phyloP scores from a whole-genome alignment of 2,329 filamentous ascomycete species.

The Ceratocystis destructans region DNA sequence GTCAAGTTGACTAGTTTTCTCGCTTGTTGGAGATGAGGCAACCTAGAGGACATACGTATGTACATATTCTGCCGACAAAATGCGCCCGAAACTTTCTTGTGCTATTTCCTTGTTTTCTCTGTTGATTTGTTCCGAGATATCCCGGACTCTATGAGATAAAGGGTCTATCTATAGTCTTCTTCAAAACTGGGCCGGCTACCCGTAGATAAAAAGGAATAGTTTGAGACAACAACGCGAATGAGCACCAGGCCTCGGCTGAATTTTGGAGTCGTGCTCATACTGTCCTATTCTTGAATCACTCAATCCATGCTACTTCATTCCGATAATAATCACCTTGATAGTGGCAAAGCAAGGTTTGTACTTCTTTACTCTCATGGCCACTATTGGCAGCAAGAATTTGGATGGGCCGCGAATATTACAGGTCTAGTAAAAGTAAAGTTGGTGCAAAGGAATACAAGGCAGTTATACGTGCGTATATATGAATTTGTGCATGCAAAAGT shows the following conservation, averaged over 20 bases:
- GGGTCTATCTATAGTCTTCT: not conserved
- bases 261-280: not conserved
- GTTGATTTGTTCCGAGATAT: not conserved
- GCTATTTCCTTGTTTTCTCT: not conserved
- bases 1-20: not conserved
- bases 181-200: not conserved
- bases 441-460: too few species aligned
- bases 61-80: not conserved
- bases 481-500: too few species aligned
- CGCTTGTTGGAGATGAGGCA: not conserved
- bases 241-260: not conserved
- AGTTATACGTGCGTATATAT: too few species aligned
- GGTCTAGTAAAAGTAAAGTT: too few species aligned
- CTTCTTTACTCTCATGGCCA: not conserved
- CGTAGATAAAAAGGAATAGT: not conserved
- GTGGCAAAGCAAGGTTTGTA: not conserved
- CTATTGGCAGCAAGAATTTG: too few species aligned
- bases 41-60: not conserved
- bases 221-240: not conserved
- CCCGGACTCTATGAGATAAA: not conserved
- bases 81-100: not conserved
- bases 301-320: not conserved
- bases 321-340: not conserved
- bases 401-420: too few species aligned
- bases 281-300: not conserved